phyloP scores from a whole-genome alignment of 2,329 filamentous ascomycete genomes.

The Botrytis byssoidea region DNA sequence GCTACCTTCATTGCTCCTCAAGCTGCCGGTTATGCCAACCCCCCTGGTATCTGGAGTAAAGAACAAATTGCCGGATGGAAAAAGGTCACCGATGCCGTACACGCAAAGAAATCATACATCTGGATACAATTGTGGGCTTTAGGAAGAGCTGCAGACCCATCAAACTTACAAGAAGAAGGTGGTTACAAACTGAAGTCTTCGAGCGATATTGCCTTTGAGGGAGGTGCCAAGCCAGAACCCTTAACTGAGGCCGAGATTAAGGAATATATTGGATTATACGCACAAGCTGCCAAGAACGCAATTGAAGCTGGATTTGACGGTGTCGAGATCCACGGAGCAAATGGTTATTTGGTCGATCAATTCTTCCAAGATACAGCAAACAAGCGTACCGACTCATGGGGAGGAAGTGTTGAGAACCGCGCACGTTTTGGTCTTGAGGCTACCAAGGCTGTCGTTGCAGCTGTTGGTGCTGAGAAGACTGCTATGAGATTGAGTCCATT shows the following conservation, averaged over 20 bases:
- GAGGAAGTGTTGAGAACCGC: slow-evolving; percentile 51
- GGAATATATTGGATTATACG: slow-evolving; percentile 41
- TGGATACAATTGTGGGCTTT: slow-evolving; percentile 61
- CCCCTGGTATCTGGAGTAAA: slow-evolving; percentile 55
- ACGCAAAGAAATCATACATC: slow-evolving; percentile 56
- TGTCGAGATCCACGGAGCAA: slow-evolving; percentile 44
- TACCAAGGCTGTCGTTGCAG: slow-evolving; percentile 48
- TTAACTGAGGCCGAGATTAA: slow-evolving; percentile 43
- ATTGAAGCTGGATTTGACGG: slow-evolving; percentile 56
- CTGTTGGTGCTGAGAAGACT: slow-evolving; percentile 52
- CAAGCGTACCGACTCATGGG: slow-evolving; percentile 53
- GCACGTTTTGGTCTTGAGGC: slow-evolving; percentile 53
- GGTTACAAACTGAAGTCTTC: slow-evolving; percentile 28
- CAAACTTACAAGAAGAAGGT: slow-evolving; percentile 27
- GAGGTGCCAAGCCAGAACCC: slow-evolving; percentile 31
- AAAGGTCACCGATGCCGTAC: slow-evolving; percentile 56
- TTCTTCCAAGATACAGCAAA: slow-evolving; percentile 47
- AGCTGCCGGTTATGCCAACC: slow-evolving; percentile 49
- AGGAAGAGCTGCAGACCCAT: slow-evolving; percentile 45
- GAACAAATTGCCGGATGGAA: slow-evolving; percentile 57
- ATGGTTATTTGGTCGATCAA: slow-evolving; percentile 40
- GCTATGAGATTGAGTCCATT: slow-evolving; percentile 61
- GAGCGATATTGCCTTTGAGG: slow-evolving; percentile 32
- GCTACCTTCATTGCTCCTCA: slow-evolving; percentile 49
- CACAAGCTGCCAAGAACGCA: slow-evolving; percentile 44